Evolutionary conservation across 176 grass and related monocot genomes (phyloP).

Genomic region (Raddia guianensis): DNA sequence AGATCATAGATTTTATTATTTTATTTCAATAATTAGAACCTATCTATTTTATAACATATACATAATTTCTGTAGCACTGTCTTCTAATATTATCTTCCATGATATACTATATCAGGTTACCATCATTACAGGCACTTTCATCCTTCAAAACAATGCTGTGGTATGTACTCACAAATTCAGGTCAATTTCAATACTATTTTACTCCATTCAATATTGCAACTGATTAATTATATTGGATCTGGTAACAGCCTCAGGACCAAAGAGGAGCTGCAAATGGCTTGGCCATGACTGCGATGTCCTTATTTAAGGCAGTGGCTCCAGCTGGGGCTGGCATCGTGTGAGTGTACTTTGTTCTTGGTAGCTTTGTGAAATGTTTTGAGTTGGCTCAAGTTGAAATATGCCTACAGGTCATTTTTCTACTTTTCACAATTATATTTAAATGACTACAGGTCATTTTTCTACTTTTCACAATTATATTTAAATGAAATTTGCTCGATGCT

Average conservation of each 20-base stretch:
- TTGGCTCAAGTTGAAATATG: background rate
- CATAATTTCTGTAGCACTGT: too few relatives aligned
- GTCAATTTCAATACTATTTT: background rate
- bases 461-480: background rate
- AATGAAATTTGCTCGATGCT: background rate
- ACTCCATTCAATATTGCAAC: background rate
- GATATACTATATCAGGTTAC: constrained; percentile 38
- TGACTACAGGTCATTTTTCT: background rate
- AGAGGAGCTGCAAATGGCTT: constrained; percentile 73
- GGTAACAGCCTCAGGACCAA: constrained; percentile 62
- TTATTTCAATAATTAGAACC: too few relatives aligned
- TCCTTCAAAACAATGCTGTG: constrained; percentile 75
- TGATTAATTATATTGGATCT: background rate
- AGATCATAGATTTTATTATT: too few relatives aligned
- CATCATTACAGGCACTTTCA: constrained; percentile 48
- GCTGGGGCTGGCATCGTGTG: constrained; percentile 59
- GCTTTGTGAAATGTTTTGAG: background rate
- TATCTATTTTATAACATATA: too few relatives aligned
- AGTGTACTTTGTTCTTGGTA: constrained; percentile 30
- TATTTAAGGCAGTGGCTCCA: constrained; percentile 70
- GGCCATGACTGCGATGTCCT: constrained; percentile 58
- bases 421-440: too few relatives aligned
- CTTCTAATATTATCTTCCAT: background rate
- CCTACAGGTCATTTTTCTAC: background rate
- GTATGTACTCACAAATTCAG: constrained; percentile 30